A percentile compares a stretch with the other conserved stretches of the same genome.
phyloP scores from a whole-genome alignment of 2,329 filamentous ascomycete species.

The Acrocalymma vagum region DNA sequence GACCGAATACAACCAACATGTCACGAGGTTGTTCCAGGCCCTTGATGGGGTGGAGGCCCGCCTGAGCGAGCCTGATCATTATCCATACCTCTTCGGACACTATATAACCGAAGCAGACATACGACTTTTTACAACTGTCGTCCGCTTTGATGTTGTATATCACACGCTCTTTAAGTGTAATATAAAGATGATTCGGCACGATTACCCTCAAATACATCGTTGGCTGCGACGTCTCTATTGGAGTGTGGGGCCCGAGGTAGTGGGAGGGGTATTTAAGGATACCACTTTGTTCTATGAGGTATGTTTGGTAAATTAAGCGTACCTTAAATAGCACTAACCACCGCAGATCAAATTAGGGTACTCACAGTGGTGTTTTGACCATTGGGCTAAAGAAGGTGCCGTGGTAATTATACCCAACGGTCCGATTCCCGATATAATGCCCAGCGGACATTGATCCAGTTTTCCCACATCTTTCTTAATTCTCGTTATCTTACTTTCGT shows the following conservation, averaged over 20 bases:
- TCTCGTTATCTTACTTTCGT: no score
- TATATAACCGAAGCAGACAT: constrained; percentile 58
- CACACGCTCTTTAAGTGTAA: constrained; percentile 76
- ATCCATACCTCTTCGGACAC: constrained; percentile 79
- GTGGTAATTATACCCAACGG: no score
- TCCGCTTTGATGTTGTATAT: constrained; percentile 64
- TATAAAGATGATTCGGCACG: constrained; percentile 81
- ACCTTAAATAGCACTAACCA: constrained; percentile 12
- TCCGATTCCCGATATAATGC: no score
- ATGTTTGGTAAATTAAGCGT: constrained; percentile 2
- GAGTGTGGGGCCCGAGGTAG: constrained; percentile 57
- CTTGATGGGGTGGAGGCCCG: constrained; percentile 81
- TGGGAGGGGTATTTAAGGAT: constrained; percentile 36
- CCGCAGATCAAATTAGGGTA: constrained; percentile 40
- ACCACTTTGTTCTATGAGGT: constrained; percentile 39
- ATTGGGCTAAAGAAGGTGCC: no score
- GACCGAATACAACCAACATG: constrained; percentile 80
- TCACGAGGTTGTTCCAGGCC: constrained; percentile 75
- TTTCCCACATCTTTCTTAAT: no score
- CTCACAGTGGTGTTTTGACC: no score
- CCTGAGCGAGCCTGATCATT: constrained; percentile 59
- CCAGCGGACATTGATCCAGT: no score
- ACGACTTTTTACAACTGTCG: constrained; percentile 64
- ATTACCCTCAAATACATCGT: constrained; percentile 80
- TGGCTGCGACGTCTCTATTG: constrained; percentile 89